Evolutionary conservation across 2,329 filamentous ascomycete genomes (phyloP).

Genomic region (Aspergillus sclerotialis): DNA sequence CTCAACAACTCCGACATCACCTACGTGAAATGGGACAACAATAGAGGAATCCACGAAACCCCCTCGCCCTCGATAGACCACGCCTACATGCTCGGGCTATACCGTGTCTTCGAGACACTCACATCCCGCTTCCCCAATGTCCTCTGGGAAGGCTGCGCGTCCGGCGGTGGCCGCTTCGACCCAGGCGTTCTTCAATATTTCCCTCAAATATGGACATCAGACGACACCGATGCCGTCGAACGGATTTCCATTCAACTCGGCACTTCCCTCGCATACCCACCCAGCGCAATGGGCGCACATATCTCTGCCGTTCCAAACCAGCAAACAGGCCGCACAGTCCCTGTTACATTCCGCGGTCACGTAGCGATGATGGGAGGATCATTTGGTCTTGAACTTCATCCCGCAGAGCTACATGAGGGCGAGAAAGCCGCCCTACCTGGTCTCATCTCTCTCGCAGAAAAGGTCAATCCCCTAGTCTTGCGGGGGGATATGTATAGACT

Average conservation of each 20-base stretch:
- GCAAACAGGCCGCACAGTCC: constrained; percentile 48
- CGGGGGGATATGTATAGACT: constrained; percentile 55
- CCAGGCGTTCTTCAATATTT: constrained; percentile 58
- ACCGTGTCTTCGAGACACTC: constrained; percentile 54
- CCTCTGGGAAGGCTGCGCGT: constrained; percentile 61
- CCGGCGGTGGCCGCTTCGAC: constrained; percentile 59
- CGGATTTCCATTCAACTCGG: constrained; percentile 58
- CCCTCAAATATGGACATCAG: constrained; percentile 59
- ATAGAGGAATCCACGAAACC: constrained; percentile 57
- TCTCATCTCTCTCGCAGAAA: constrained; percentile 49
- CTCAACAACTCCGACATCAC: constrained; percentile 48
- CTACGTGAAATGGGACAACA: constrained; percentile 65
- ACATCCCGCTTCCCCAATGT: constrained; percentile 55
- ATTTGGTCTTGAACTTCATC: constrained; percentile 59
- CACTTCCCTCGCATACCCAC: constrained; percentile 56
- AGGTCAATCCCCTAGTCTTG: constrained; percentile 54
- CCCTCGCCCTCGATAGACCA: constrained; percentile 49
- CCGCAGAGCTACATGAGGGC: constrained; percentile 42
- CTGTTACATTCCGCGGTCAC: constrained; percentile 55
- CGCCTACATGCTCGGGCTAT: constrained; percentile 57
- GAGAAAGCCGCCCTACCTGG: constrained; percentile 49
- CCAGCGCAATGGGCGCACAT: constrained; percentile 60
- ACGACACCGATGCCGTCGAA: constrained; percentile 57
- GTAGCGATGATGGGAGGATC: constrained; percentile 64
- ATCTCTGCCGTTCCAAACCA: constrained; percentile 56